Evolutionary conservation across 495 filamentous ascomycete species (phyloP).

Genomic region (Bathelium albidoporum): DNA sequence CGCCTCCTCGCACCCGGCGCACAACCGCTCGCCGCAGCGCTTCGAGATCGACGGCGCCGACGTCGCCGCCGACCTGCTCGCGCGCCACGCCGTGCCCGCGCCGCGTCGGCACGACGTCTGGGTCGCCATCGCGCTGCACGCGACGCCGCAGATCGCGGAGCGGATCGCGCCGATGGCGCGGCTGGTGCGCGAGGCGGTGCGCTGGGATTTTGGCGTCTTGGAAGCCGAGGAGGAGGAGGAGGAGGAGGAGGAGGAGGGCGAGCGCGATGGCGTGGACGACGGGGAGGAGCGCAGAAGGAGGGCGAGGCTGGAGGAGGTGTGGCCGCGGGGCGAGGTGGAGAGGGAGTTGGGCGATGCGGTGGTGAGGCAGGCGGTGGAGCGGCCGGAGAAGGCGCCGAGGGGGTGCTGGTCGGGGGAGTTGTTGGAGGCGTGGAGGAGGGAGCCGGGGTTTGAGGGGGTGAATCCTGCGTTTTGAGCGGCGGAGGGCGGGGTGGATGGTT

Average conservation of each 20-base stretch:
- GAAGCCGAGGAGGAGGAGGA: conserved; percentile 5
- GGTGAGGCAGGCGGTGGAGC: conserved; percentile 31
- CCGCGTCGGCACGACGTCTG: conserved; percentile 33
- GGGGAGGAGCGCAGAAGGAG: conserved; percentile 1
- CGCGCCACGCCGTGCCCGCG: conserved; percentile 20
- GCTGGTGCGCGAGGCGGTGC: conserved; percentile 31
- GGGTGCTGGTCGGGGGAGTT: conserved; percentile 29
- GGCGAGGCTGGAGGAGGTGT: conserved; percentile 22
- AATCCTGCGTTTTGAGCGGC: conserved; percentile 36
- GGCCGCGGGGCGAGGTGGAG: conserved; percentile 34
- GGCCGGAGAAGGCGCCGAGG: conserved; percentile 33
- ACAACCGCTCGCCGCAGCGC: conserved; percentile 32
- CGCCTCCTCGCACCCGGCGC: conserved; percentile 9
- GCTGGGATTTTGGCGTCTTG: conserved; percentile 33
- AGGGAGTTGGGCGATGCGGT: conserved; percentile 40
- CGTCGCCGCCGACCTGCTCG: conserved; percentile 29
- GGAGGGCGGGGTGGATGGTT: background rate
- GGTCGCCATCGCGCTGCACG: conserved; percentile 39
- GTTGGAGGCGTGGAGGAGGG: conserved; percentile 20
- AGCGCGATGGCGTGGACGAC: conserved; percentile 16
- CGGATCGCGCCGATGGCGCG: conserved; percentile 30
- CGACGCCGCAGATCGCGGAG: conserved; percentile 36
- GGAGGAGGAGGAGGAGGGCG: background rate
- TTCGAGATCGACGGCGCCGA: conserved; percentile 42
- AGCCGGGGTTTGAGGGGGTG: conserved; percentile 28